These are phyloP conservation scores for Kwoniella mangroviensis DNA, from an alignment of 768 basidiomycete genomes.

Conservation along the genomic window DNA sequence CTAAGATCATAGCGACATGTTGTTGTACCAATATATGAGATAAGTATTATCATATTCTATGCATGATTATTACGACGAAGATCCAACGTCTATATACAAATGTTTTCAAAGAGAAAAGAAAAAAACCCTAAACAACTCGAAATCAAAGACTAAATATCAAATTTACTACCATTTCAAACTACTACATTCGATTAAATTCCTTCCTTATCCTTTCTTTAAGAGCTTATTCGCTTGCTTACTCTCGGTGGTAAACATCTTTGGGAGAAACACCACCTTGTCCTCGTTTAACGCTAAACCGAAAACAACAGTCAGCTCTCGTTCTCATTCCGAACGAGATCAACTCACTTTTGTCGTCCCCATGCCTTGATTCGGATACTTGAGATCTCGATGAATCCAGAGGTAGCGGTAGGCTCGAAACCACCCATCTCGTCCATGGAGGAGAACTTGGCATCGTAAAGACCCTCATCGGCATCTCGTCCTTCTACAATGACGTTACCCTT, in stretches of 20 bases:
- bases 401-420: slow-evolving; percentile 95
- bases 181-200: background rate
- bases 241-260: slow-evolving; percentile 71
- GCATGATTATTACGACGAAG: slow-evolving; percentile 1
- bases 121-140: slow-evolving; percentile 7
- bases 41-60: background rate
- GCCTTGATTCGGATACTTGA: slow-evolving; percentile 98
- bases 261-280: slow-evolving; percentile 78
- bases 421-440: slow-evolving; percentile 99
- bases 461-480: slow-evolving; percentile 83
- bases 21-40: background rate
- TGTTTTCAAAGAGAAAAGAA: slow-evolving; percentile 2
- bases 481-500: slow-evolving; percentile 95
- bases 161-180: background rate
- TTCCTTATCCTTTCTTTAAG: background rate
- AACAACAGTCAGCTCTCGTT: background rate
- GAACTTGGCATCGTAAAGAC: slow-evolving; percentile 91
- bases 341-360: slow-evolving; percentile 61
- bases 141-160: background rate
- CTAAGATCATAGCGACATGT: background rate
- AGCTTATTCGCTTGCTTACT: slow-evolving; percentile 19
- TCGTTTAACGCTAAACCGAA: slow-evolving; percentile 64
- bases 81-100: slow-evolving; percentile 16
- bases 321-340: slow-evolving; percentile 67
- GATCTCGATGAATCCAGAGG: slow-evolving; percentile 94